A percentile compares a stretch with the other conserved stretches of the same genome.
Conservation (phyloP, 225 moss, liverwort and hornwort species). For the Climacium dendroides region DNA sequence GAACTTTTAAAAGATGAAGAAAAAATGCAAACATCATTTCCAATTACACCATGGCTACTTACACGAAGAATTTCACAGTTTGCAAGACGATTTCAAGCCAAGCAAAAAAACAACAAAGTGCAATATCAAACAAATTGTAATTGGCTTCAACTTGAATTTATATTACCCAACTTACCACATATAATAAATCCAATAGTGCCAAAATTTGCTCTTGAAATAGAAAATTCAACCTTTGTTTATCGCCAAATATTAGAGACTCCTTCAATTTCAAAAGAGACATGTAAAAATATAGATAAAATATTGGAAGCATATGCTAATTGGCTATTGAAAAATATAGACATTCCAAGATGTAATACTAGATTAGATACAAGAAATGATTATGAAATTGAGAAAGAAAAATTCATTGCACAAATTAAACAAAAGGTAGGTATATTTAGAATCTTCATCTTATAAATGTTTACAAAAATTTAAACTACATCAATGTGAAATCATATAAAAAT, state of each 20-base stretch:
- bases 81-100: slow-evolving; percentile 37
- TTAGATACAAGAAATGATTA: neutral
- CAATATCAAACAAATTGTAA: slow-evolving; percentile 37
- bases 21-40: slow-evolving; percentile 26
- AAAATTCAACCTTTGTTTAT: slow-evolving; percentile 20
- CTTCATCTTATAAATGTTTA: neutral
- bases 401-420: slow-evolving; percentile 4
- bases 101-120: slow-evolving; percentile 21
- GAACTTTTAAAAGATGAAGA: slow-evolving; percentile 32
- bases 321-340: slow-evolving; percentile 34
- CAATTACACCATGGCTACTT: slow-evolving; percentile 30
- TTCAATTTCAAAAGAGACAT: slow-evolving; percentile 6
- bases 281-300: slow-evolving; percentile 36
- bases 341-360: neutral
- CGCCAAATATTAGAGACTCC: slow-evolving; percentile 61
- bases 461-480: neutral
- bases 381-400: slow-evolving; percentile 23
- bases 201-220: neutral
- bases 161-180: slow-evolving; percentile 45
- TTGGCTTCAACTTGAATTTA: slow-evolving; percentile 63
- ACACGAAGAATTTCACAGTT: slow-evolving; percentile 44
- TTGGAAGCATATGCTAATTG: slow-evolving; percentile 44
- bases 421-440: neutral
- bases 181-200: slow-evolving; percentile 33
- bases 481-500: neutral